Evolutionary conservation across 371 early-diverging fungal species (phyloP).

Genomic region (Enterospora canceri): DNA sequence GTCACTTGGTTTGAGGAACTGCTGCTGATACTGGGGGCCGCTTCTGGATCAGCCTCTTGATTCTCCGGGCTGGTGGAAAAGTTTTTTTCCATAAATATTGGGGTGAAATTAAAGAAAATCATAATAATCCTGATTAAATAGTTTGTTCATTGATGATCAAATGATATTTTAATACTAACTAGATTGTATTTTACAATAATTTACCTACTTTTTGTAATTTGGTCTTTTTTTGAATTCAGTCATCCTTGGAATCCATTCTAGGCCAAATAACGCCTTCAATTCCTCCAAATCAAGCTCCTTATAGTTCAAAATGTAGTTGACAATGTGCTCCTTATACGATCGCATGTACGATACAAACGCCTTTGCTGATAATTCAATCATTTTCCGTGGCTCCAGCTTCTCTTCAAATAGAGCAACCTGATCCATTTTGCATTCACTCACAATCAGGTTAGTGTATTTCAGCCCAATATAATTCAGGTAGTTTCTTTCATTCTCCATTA

Average conservation of each 20-base stretch:
- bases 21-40: too few relatives aligned
- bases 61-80: too few relatives aligned
- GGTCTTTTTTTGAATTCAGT: slow-evolving; percentile 39
- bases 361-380: slow-evolving; percentile 19
- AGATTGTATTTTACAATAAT: slow-evolving; percentile 27
- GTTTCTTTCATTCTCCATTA: slow-evolving; percentile 48
- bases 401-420: too few relatives aligned
- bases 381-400: too few relatives aligned
- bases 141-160: not conserved
- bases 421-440: too few relatives aligned
- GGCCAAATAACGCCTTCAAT: slow-evolving; percentile 35
- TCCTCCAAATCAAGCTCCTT: slow-evolving; percentile 47
- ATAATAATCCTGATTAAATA: not conserved
- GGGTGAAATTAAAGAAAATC: not conserved
- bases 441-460: not conserved
- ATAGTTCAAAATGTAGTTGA: slow-evolving; percentile 49
- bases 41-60: too few relatives aligned
- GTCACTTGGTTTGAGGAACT: too few relatives aligned
- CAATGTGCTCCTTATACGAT: slow-evolving; percentile 54
- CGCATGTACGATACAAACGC: slow-evolving; percentile 56
- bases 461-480: slow-evolving; percentile 45
- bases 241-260: slow-evolving; percentile 48
- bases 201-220: too few relatives aligned
- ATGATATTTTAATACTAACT: slow-evolving; percentile 10
- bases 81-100: not conserved